A percentile compares a stretch with the other conserved stretches of the same genome.
Evolutionary conservation across 352 stramenopile species (phyloP).

Genomic region (Globisporangium echinulatum): DNA sequence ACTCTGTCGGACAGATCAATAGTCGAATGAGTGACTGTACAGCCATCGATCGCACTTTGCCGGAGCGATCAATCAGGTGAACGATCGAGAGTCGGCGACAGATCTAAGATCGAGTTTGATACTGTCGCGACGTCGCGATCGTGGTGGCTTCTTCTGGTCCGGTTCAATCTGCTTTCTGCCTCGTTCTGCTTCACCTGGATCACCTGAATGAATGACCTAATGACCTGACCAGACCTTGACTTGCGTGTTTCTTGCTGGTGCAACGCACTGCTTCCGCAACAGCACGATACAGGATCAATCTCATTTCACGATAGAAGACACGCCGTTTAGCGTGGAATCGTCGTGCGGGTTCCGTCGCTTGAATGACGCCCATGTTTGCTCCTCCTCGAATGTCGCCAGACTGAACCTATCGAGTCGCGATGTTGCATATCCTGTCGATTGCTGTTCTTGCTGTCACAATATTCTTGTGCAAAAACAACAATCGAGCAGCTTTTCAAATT

Average conservation of each 20-base stretch:
- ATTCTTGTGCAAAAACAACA: too few relatives aligned
- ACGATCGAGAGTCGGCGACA: too few relatives aligned
- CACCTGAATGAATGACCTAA: too few relatives aligned
- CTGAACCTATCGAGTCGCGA: slow-evolving; percentile 1
- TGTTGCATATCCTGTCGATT: neutral
- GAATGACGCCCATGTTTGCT: neutral
- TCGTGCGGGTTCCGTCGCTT: neutral
- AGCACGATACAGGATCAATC: neutral
- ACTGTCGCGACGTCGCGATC: neutral
- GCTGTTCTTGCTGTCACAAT: neutral
- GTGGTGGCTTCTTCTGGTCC: too few relatives aligned
- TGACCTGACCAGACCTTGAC: too few relatives aligned
- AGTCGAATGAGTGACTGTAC: neutral
- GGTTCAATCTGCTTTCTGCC: too few relatives aligned
- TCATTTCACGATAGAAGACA: neutral
- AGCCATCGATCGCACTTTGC: neutral
- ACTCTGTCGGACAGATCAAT: neutral
- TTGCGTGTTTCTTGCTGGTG: neutral
- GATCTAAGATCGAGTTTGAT: neutral
- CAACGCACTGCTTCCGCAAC: neutral
- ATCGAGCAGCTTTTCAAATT: neutral
- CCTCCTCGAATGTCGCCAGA: slow-evolving; percentile 2
- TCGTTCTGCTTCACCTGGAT: too few relatives aligned
- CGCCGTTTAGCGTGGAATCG: neutral
- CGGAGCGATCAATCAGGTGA: too few relatives aligned